Evolutionary conservation across 2,329 filamentous ascomycete genomes (phyloP).

Genomic region (Paraconiothyrium sp.): DNA sequence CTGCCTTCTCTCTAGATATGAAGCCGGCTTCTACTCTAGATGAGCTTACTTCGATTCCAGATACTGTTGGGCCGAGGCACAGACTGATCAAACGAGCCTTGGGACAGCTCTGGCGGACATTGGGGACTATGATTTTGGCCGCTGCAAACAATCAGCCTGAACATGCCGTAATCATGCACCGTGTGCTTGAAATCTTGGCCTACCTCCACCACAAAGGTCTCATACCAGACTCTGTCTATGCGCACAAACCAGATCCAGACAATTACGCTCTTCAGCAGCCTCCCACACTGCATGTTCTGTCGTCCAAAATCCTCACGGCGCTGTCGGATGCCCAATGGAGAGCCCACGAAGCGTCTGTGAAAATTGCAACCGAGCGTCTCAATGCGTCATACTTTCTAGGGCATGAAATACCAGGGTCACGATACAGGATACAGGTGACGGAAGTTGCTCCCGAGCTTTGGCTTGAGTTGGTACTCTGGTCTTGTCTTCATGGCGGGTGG

Average conservation of each 20-base stretch:
- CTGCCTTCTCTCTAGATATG: conserved; percentile 14
- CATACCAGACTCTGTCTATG: conserved; percentile 58
- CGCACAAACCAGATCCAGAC: conserved; percentile 46
- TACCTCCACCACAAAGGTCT: conserved; percentile 58
- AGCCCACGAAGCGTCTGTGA: conserved; percentile 53
- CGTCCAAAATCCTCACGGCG: conserved; percentile 59
- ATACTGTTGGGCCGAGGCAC: conserved; percentile 32
- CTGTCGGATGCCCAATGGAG: conserved; percentile 62
- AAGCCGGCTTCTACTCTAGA: conserved; percentile 33
- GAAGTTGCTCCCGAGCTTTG: conserved; percentile 58
- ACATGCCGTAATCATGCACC: conserved; percentile 49
- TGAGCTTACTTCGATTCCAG: conserved; percentile 36
- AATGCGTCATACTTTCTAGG: conserved; percentile 53
- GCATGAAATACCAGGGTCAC: conserved; percentile 55
- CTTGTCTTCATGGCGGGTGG: conserved; percentile 60
- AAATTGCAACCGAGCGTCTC: conserved; percentile 35
- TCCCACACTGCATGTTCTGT: conserved; percentile 58
- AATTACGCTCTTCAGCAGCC: conserved; percentile 55
- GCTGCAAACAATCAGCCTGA: conserved; percentile 36
- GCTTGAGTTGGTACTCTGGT: conserved; percentile 63
- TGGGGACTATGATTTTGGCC: conserved; percentile 57
- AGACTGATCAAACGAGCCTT: conserved; percentile 47
- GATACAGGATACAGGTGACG: conserved; percentile 52
- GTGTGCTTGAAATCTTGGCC: conserved; percentile 59
- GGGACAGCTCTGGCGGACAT: conserved; percentile 57